These are phyloP conservation scores for Phytophthora lateralis DNA, from an alignment of 352 stramenopile species.

Conservation along the genomic window DNA sequence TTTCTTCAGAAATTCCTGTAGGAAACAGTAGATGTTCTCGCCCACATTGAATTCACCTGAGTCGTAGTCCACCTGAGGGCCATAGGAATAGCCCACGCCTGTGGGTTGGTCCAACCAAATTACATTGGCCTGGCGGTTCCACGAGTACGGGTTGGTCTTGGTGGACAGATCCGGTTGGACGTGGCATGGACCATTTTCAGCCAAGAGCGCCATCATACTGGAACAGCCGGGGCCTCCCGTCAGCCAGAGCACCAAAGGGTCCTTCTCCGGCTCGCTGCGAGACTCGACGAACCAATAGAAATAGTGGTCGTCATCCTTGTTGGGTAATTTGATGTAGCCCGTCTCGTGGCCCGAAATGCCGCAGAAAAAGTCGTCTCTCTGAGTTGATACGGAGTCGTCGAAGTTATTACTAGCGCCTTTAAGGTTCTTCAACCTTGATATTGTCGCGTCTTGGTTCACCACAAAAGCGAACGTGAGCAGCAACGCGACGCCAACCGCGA, in stretches of 20 bases:
- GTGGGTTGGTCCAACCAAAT: constrained; percentile 79
- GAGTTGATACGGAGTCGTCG: constrained; percentile 1
- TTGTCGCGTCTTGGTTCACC: constrained; percentile 23
- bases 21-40: constrained; percentile 74
- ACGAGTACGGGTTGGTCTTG: constrained; percentile 57
- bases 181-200: constrained; percentile 69
- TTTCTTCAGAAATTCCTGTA: constrained; percentile 69
- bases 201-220: constrained; percentile 58
- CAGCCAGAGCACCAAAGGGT: constrained; percentile 72
- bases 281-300: constrained; percentile 79
- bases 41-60: constrained; percentile 56
- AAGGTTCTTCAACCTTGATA: constrained; percentile 30
- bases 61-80: constrained; percentile 43
- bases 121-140: constrained; percentile 70
- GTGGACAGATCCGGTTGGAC: constrained; percentile 54
- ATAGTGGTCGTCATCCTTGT: constrained; percentile 60
- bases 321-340: constrained; percentile 58
- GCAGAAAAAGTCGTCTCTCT: constrained; percentile 41
- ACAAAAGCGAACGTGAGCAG: constrained; percentile 45
- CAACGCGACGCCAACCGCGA: constrained; percentile 32
- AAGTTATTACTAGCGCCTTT: constrained; percentile 26
- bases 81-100: constrained; percentile 72
- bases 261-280: constrained; percentile 30
- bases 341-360: constrained; percentile 45
- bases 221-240: constrained; percentile 68